Evolutionary conservation across 768 basidiomycete species (phyloP).

Genomic region (Macrolepiota dolichaula): DNA sequence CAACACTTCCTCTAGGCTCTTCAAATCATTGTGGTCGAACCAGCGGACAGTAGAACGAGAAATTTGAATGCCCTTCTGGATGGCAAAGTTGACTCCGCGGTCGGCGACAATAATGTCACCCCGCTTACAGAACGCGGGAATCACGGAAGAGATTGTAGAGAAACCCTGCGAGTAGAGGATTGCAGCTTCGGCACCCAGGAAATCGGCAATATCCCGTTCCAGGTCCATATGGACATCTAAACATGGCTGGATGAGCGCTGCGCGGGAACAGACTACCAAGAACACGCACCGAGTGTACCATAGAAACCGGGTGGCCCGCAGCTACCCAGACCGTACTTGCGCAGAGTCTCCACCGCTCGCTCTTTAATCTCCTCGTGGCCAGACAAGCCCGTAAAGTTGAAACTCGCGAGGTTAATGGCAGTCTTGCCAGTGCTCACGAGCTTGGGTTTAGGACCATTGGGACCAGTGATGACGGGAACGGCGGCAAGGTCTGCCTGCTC

Average conservation of each 20-base stretch:
- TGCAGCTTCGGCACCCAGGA: constrained; percentile 82
- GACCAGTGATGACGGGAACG: constrained; percentile 76
- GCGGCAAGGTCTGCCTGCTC: constrained; percentile 70
- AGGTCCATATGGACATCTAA: constrained; percentile 89
- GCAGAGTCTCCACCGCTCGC: constrained; percentile 76
- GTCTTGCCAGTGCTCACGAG: constrained; percentile 69
- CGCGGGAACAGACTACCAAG: background rate
- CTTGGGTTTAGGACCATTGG: constrained; percentile 81
- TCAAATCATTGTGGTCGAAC: constrained; percentile 95
- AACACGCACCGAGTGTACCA: constrained; percentile 79
- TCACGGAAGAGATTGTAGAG: constrained; percentile 88
- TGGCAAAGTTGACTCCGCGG: constrained; percentile 91
- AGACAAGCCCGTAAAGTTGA: constrained; percentile 89
- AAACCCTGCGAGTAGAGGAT: constrained; percentile 96
- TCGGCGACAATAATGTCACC: constrained; percentile 99
- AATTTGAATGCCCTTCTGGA: constrained; percentile 95
- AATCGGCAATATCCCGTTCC: constrained; percentile 87
- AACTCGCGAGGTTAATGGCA: constrained; percentile 81
- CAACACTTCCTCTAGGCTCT: constrained; percentile 86
- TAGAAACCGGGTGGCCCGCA: constrained; percentile 98
- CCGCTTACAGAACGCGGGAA: constrained; percentile 96
- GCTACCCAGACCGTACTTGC: constrained; percentile 89
- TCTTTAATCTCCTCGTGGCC: constrained; percentile 88
- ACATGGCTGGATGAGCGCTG: background rate
- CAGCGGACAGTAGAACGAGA: constrained; percentile 88